Base-by-base conservation (phyloP, 2,329 filamentous ascomycete species). In the Trichoderma polysporum region DNA sequence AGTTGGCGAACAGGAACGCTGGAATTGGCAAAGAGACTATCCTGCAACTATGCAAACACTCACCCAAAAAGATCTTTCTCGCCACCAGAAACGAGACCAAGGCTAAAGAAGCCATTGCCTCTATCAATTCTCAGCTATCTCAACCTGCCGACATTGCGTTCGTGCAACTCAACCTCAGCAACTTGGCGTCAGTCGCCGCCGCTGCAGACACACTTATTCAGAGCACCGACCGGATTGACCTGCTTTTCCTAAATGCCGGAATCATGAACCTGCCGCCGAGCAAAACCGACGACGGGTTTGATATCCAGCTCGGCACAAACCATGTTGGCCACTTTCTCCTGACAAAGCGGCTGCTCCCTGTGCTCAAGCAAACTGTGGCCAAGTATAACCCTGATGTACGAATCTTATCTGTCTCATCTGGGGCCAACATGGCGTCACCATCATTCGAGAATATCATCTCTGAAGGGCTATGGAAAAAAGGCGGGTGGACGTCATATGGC, bases 11-110 rank as follows among this genome's bases (percentile, higher is more conserved):
- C 75, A 84, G 82, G 77, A 78, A 74, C 6, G 70, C 70, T 13
- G 76, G 76, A 6, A 66, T 77, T 3, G 76, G 76, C 15, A 71
- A 66, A 22, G 70, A 73, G 0, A 69, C 75, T 3, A 70, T 77
- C 2, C 67, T 72, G 5, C 72, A 76, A 7, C 70, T 77, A 39
- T 68, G 72, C 19, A 69, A 69, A 13, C 85, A 87, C 72, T 73
- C 77, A 8, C 84, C 86, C 1, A 76, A 77, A 0, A 81, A 85
- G 66, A 83, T 88, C 68, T 87, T 84, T 76, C 80, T 88, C 67
- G 84, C 80, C 15, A 84, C 84, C 2, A 82, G 85, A 53, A 82
- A 77, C 22, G 76, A 73, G 49, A 77, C 80, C 53, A 80, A 80
- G 12, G 80, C 78, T 22, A 76, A 80, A 8, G 78, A 80, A 9